Evolutionary conservation across 257 asterid genomes (phyloP).

Genomic region (Linaria vulgaris): DNA sequence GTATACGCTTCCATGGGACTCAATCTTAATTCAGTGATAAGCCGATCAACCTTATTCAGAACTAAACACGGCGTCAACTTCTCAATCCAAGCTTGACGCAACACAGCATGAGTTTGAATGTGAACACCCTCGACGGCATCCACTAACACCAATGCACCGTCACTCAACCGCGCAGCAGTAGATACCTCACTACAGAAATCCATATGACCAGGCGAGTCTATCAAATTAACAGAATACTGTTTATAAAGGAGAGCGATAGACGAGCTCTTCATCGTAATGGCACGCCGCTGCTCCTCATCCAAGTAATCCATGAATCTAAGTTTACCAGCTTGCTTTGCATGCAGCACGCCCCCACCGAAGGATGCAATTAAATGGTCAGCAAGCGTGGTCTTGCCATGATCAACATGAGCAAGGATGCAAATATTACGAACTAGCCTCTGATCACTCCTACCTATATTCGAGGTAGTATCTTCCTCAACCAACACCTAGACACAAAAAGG

Average conservation of each 20-base stretch:
- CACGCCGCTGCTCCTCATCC: constrained; percentile 97
- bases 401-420: constrained; percentile 97
- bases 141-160: constrained; percentile 84
- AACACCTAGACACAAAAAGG: neutral
- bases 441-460: constrained; percentile 22
- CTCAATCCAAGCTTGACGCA: constrained; percentile 96
- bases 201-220: constrained; percentile 98
- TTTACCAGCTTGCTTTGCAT: constrained; percentile 95
- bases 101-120: constrained; percentile 92
- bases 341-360: constrained; percentile 89
- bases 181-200: constrained; percentile 98
- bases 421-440: constrained; percentile 54
- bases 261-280: constrained; percentile 96
- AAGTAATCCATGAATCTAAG: constrained; percentile 93
- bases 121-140: constrained; percentile 98
- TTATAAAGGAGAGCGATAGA: constrained; percentile 66
- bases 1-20: constrained; percentile 84
- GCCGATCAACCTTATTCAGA: constrained; percentile 81
- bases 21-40: constrained; percentile 70
- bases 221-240: constrained; percentile 59
- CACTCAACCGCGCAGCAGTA: constrained; percentile 94
- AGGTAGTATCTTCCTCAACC: neutral
- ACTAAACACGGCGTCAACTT: constrained; percentile 79
- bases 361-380: constrained; percentile 93
- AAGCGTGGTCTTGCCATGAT: constrained; percentile 93